Percentiles rank a stretch among this genome's conserved stretches.
Conservation (phyloP, 208 protist genomes). For the Leishmania lainsoni region DNA sequence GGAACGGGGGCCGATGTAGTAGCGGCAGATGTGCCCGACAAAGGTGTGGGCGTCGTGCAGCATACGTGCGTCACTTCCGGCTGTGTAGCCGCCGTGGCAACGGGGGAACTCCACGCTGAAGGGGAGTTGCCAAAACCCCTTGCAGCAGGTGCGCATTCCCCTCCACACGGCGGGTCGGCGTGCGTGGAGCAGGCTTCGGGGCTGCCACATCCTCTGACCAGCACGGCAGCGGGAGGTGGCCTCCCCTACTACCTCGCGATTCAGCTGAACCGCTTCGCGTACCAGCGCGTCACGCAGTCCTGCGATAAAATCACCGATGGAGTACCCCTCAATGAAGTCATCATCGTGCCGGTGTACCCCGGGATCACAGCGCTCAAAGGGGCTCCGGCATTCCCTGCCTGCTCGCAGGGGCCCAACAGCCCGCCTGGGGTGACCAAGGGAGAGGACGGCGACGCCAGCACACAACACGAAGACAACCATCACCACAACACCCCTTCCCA, state of each 20-base stretch:
- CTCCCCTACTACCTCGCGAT: constrained; percentile 54
- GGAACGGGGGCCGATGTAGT: not conserved
- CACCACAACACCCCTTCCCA: not conserved
- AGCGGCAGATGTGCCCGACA: not conserved
- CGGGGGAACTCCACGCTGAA: not conserved
- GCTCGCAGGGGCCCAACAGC: not conserved
- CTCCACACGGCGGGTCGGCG: not conserved
- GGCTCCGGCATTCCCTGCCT: not conserved
- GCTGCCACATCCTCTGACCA: too few species aligned
- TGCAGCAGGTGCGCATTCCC: not conserved
- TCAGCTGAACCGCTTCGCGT: constrained; percentile 74
- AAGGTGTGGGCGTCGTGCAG: not conserved
- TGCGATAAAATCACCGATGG: constrained; percentile 57
- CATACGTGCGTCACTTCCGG: not conserved
- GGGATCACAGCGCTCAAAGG: not conserved
- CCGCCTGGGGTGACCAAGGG: not conserved
- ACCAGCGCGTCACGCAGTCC: constrained; percentile 29
- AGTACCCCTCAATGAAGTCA: constrained; percentile 55
- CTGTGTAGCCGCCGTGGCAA: not conserved
- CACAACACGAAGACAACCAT: not conserved
- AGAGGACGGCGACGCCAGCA: not conserved
- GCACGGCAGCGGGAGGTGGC: constrained; percentile 26
- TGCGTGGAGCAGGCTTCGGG: not conserved
- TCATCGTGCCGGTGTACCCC: constrained; percentile 40
- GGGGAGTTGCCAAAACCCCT: not conserved